phyloP scores from a whole-genome alignment of 768 basidiomycete genomes.

The Hydnum rufescens region DNA sequence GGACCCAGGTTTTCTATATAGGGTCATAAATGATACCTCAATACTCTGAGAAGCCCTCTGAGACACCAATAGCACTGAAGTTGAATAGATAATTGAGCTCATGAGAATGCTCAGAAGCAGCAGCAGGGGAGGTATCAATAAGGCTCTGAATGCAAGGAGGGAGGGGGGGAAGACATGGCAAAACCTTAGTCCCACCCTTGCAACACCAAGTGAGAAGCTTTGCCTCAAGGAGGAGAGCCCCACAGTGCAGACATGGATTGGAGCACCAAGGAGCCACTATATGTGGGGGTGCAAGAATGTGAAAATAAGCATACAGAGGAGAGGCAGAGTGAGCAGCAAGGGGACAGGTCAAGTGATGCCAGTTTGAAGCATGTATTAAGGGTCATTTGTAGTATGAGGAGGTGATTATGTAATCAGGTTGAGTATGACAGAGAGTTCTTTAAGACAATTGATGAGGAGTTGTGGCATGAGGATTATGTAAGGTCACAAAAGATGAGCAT shows the following conservation, averaged over 20 bases:
- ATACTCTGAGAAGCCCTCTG: background rate
- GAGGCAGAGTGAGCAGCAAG: too few species aligned
- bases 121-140: background rate
- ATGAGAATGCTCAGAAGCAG: background rate
- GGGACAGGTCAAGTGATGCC: too few species aligned
- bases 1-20: background rate
- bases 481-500: too few species aligned
- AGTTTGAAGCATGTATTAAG: too few species aligned
- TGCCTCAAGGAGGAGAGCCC: background rate
- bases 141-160: background rate
- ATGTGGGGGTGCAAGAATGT: too few species aligned
- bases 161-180: background rate
- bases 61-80: background rate
- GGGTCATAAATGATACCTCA: background rate
- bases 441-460: too few species aligned
- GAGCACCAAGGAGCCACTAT: too few species aligned
- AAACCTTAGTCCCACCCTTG: background rate
- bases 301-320: too few species aligned
- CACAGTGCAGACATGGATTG: background rate
- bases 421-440: too few species aligned
- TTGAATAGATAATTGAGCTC: background rate
- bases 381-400: too few species aligned
- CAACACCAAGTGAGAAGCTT: background rate
- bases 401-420: too few species aligned
- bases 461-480: too few species aligned